Evolutionary conservation across 2,329 filamentous ascomycete species (phyloP), one percentile per base, ranked within the genome.

Genomic region (Aspergillus vadensis): DNA sequence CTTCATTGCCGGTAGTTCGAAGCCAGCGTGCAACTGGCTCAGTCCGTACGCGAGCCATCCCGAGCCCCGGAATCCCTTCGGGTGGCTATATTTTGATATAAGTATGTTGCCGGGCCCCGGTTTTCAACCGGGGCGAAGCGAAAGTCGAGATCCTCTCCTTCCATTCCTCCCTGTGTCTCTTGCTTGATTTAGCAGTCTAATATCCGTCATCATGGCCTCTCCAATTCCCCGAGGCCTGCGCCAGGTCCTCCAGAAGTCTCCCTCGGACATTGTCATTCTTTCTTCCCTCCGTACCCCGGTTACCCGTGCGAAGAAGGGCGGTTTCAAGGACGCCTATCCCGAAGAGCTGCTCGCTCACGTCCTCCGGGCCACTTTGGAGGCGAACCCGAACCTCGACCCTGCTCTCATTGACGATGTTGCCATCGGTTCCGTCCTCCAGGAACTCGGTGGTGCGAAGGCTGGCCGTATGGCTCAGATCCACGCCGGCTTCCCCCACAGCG

Each of bases 401-500:
- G 78, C 84, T 3, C 78, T 83, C 50, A 87, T 94, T 65, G 83
- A 96, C 69, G 94, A 97, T 72, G 86, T 97, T 3, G 89, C 88
- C 64, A 88, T 97, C 58, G 94, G 93, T 67, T 92, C 92, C 36
- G 93, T 97, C 4, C 87, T 97, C 57, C 92, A 91, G 27, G 92
- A 97, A 76, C 89, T 97, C 14, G 93, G 93, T 66, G 93, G 93
- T 60, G 88, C 86, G 68, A 97, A 97, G 81, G 92, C 92, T 0
- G 92, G 90, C 1, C 90, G 93, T 65, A 96, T 96, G 91, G 92
- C 92, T 48, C 86, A 94, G 69, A 90, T 92, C 77, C 91, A 96
- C 79, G 88, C 89, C 60, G 92, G 92, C 36, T 91, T 88, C 72
- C 85, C 90, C 15, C 84, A 85, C 66, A 83, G 84, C 0, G 92